Conservation (phyloP, 768 basidiomycete species). For the Russula earlei region DNA sequence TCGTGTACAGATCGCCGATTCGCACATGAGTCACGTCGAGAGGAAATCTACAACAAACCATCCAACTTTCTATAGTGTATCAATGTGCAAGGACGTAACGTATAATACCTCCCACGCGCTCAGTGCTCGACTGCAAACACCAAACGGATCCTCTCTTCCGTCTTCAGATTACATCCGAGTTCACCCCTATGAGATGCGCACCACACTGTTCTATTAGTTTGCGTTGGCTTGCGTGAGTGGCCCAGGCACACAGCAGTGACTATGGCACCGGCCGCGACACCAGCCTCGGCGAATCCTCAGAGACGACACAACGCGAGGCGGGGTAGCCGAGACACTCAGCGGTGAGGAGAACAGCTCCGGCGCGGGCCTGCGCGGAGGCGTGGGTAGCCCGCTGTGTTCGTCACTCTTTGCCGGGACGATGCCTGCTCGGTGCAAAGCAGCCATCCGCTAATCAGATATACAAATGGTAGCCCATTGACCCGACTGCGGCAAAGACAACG, state of each 20-base stretch:
- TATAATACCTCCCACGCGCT: too few relatives aligned
- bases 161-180: slow-evolving; percentile 44
- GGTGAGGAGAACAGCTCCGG: slow-evolving; percentile 57
- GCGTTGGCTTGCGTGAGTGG: slow-evolving; percentile 54
- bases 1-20: too few relatives aligned
- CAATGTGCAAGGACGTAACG: neutral
- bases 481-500: neutral
- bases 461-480: slow-evolving; percentile 10
- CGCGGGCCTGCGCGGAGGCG: slow-evolving; percentile 57
- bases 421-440: slow-evolving; percentile 62
- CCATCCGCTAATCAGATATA: slow-evolving; percentile 38
- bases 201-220: slow-evolving; percentile 44
- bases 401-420: slow-evolving; percentile 57
- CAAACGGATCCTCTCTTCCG: slow-evolving; percentile 29
- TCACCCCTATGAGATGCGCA: slow-evolving; percentile 46
- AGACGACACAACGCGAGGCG: slow-evolving; percentile 57
- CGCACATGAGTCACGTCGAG: too few relatives aligned
- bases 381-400: slow-evolving; percentile 70
- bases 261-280: slow-evolving; percentile 62
- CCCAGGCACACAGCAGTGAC: slow-evolving; percentile 71
- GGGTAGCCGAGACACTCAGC: slow-evolving; percentile 48
- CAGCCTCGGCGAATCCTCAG: slow-evolving; percentile 67
- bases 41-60: too few relatives aligned
- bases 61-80: too few relatives aligned
- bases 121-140: slow-evolving; percentile 33